Base-by-base conservation (phyloP, 2,329 filamentous ascomycete species). In the Trichoderma atroviride region DNA sequence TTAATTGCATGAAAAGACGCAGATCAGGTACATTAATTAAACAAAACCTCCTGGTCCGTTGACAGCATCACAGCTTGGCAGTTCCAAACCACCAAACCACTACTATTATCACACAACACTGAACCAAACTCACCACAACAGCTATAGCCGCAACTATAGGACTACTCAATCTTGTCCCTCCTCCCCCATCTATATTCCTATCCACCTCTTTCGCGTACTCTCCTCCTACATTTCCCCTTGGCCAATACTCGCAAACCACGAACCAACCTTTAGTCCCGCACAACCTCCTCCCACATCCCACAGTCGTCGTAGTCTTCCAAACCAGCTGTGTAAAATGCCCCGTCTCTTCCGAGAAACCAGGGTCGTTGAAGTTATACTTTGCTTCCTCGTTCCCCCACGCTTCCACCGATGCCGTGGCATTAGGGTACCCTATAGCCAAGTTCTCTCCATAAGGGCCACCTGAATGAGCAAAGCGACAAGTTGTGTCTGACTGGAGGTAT, bases 241-340 rank as follows among this genome's bases (percentile, higher is more conserved):
- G 90, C 81, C 83, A 89, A 78, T 92, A 92, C 79, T 92, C 89
- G 73, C 90, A 93, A 29, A 88, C 88, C 0, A 92, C 81, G 77
- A 87, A 91, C 87, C 88, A 92, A 0, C 88, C 88, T 43, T 78
- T 79, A 35, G 77, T 76, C 1, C 77, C 79, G 61, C 84, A 87
- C 55, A 83, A 70, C 71, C 72, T 79, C 69, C 78, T 79, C 29
- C 76, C 84, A 69, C 85, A 93, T 0, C 89, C 89, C 0, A 91
- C 85, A 53, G 82, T 81, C 7, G 81, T 88, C 1, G 88, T 91
- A 29, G 81, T 78, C 77, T 85, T 87, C 91, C 91, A 93, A 6
- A 93, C 90, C 7, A 93, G 78, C 81, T 92, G 90, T 1, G 90
- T 91, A 74, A 93, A 93, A 76, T 92, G 90, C 0, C 90, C 91